phyloP scores from a whole-genome alignment of 2,329 filamentous ascomycete species.

The Paraphoma sp. region DNA sequence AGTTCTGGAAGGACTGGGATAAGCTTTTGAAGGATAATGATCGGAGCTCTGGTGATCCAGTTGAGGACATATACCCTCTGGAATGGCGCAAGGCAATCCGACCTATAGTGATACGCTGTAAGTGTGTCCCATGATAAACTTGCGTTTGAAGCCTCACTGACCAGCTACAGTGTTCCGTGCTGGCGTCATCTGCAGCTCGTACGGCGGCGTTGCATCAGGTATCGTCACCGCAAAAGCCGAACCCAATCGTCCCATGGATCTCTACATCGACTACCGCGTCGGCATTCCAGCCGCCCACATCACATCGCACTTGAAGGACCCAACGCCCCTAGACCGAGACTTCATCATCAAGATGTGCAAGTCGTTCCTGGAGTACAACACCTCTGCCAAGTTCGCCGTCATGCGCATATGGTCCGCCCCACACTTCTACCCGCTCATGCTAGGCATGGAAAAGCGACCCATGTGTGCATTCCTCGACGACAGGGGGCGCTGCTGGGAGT shows the following conservation, averaged over 20 bases:
- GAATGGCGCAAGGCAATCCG: slow-evolving; percentile 52
- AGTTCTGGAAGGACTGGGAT: slow-evolving; percentile 50
- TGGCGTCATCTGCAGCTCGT: slow-evolving; percentile 50
- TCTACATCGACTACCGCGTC: slow-evolving; percentile 54
- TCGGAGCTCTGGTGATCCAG: slow-evolving; percentile 5
- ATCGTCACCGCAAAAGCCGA: slow-evolving; percentile 50
- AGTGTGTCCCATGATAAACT: slow-evolving; percentile 1
- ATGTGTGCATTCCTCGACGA: slow-evolving; percentile 51
- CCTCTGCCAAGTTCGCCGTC: slow-evolving; percentile 50
- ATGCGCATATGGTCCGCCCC: slow-evolving; percentile 57
- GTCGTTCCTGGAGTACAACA: slow-evolving; percentile 31
- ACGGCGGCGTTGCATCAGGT: slow-evolving; percentile 40
- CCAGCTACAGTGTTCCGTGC: slow-evolving; percentile 51
- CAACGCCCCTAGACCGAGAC: slow-evolving; percentile 37
- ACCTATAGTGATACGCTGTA: slow-evolving; percentile 51
- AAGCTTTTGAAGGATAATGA: slow-evolving; percentile 23
- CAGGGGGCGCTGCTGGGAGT: slow-evolving; percentile 54
- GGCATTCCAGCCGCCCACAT: slow-evolving; percentile 24
- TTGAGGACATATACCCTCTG: slow-evolving; percentile 39
- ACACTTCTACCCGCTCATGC: slow-evolving; percentile 59
- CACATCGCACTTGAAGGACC: slow-evolving; percentile 40
- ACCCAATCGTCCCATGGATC: slow-evolving; percentile 44
- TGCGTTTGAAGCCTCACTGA: background rate
- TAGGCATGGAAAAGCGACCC: slow-evolving; percentile 47
- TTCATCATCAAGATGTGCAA: slow-evolving; percentile 42